Evolutionary conservation across 1,284 basidiomycete species (phyloP).

Genomic region (Schizopora paradoxa): DNA sequence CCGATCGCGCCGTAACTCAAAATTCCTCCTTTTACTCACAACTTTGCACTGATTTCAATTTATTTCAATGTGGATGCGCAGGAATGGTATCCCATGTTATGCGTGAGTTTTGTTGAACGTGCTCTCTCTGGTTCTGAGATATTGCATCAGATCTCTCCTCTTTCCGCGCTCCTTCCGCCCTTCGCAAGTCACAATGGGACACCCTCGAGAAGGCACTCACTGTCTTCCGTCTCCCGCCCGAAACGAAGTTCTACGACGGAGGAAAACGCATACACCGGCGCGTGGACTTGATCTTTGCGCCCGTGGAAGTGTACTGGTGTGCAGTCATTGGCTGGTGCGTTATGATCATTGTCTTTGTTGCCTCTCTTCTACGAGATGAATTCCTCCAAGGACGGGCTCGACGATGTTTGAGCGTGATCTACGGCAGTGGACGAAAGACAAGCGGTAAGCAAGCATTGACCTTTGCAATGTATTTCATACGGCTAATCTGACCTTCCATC

Average conservation of each 20-base stretch:
- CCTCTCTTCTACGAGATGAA: conserved; percentile 1
- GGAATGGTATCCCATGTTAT: conserved; percentile 64
- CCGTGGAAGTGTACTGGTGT: conserved; percentile 67
- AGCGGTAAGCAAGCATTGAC: conserved; percentile 38
- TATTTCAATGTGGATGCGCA: conserved; percentile 26
- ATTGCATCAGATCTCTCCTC: conserved; percentile 48
- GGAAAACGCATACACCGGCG: conserved; percentile 44
- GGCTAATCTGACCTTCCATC: background rate
- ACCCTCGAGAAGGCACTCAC: conserved; percentile 68
- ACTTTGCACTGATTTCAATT: background rate
- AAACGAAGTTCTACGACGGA: conserved; percentile 21
- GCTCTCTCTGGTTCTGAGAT: conserved; percentile 2
- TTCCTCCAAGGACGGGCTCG: conserved; percentile 79
- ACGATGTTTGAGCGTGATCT: conserved; percentile 80
- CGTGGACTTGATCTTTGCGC: conserved; percentile 71
- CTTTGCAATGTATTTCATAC: conserved; percentile 3
- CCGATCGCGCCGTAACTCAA: conserved; percentile 42
- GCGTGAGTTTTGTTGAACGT: conserved; percentile 39
- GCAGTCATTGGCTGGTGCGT: conserved; percentile 73
- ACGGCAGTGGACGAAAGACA: conserved; percentile 61
- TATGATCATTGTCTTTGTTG: background rate
- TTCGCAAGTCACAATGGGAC: conserved; percentile 56
- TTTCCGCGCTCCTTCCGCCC: conserved; percentile 48
- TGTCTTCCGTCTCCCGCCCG: conserved; percentile 53
- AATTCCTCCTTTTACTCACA: background rate